Evolutionary conservation across 805 yeast genomes (phyloP), one percentile per base, ranked within the genome.

Genomic region (Metschnikowia amazonensis): DNA sequence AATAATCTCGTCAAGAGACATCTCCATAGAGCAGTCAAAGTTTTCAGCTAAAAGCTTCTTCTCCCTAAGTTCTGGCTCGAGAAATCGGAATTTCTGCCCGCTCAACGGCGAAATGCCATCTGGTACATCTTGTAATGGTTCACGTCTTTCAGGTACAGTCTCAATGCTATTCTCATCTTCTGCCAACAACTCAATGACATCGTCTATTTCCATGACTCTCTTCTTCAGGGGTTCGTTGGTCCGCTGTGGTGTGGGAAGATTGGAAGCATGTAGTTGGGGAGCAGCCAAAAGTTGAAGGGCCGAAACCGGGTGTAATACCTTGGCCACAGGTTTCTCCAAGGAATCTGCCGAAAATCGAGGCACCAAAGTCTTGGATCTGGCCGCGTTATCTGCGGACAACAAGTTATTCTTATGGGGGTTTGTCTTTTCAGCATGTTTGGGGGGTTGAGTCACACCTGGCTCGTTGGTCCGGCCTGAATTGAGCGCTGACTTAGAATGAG

Each of bases 101-200:
- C 45, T 71, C 73, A 49, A 64, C 53, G 21, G 84, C 16, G 50
- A 42, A 5, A 36, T 23, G 14, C 51, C 58, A 10, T 41, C 37
- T 2, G 55, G 48, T 4, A 45, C 38, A 10, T 46, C 49, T 11
- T n/a, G 33, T 20, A 31, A 31, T 5, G 45, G 50, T 18, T 69
- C 74, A 4, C 45, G 20, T 29, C 56, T 59, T 18, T 60, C 58
- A 5, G 84, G 77, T 18, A 72, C 72, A 33, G 60, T 58, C 49
- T 81, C 86, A n/a, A 80, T 65, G 42, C 74, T 77, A 34, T 64
- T 64, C 21, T 67, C 73, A 29, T 64, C 62, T 32, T 58, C 59
- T 4, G 59, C 58, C 38, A 60, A 46, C 13, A 48, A 48, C 24
- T 59, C 60, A n/a, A 53, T 56, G 21, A 57, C 29, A 31, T 34